Base-by-base conservation (phyloP, 176 grass and related monocot genomes). In the Carex parvula region DNA sequence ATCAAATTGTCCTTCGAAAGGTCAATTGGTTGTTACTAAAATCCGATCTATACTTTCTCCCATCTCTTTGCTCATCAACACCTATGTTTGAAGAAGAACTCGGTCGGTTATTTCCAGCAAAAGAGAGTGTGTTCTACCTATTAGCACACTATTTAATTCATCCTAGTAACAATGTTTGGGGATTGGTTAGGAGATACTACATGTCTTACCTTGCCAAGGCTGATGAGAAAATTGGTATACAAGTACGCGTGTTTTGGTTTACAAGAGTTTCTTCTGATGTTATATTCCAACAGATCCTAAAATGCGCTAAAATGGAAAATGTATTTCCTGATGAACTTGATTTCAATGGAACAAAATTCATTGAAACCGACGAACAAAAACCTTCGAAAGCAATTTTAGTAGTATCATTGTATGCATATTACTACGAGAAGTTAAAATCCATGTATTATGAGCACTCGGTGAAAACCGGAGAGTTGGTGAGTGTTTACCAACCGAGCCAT, bases 401-500 rank as follows among this genome's bases (percentile, higher is more conserved):
- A 33, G 46, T 53, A 39, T 89, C 85, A 0, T n/a, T 97, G 66
- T 82, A 73, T 8, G 46, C 83, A 2, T 81, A 80, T 13, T 97
- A 91, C 85, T 94, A 81, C 58, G 92, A 94, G 54, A 85, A 88
- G 82, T 84, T 94, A 26, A 86, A 44, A 2, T 37, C 85, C 54
- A 91, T 86, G 88, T 94, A 97, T 71, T 80, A 85, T 53, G 26
- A 81, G 77, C 67, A 74, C 62, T 48, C 85, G 17, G 92, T 90
- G 14, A 78, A 62, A 29, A 89, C 88, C 0, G 88, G 85, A 8
- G 92, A 87, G 35, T 22, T 84, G 55, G 84, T 39, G 74, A 60
- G 85, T 94, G 18, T 66, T 54, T 88, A 91, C 76, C 88, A 94
- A 79, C 88, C 92, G 8, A 94, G 86, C 50, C 94, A 94, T 32